Evolutionary conservation across 805 yeast species (phyloP), one percentile per base, ranked within the genome.

Genomic region (Ogataea nitratoaversa): DNA sequence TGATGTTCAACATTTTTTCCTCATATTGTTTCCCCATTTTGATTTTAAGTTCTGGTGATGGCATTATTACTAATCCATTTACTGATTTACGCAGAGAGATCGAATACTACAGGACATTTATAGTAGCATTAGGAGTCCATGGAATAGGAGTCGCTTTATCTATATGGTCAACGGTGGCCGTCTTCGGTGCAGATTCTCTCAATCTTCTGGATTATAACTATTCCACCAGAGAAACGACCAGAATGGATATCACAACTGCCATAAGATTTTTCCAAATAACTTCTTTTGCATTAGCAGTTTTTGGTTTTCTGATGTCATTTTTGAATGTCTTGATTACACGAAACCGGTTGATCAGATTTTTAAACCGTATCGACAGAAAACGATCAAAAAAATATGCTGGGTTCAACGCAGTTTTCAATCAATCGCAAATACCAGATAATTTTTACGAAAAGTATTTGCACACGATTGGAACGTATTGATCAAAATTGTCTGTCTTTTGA

Each of bases 21-120:
- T 51, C 60, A 6, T 60, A 57, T 41, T 47, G 52, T 30, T 48
- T 59, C 19, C 63, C 63, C 3, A 30, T 60, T 8, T 37, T 60
- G 13, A 41, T 47, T 5, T 51, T 49, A 12, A 36, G 50, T 23
- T 37, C 54, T 18, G 40, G 51, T 36, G 56, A 54, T 28, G 59
- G 53, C 4, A 53, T 49, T 34, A 27, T 54, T 1, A 52, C 44
- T 5, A 38, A 43, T 33, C 63, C 63, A 8, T 52, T 57, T 30
- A 46, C 42, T 14, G 48, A 52, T 37, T 40, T 59, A 19, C 32
- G 44, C 18, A 41, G 50, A 14, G 63, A 58, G 20, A 43, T 54
- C 11, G 36, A 37, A 19, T 49, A 50, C 8, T 60, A 49, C 36
- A 49, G 44, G 34, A 48, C 48, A 2, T 51, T 56, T 30, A 23